These are phyloP conservation scores for Orbilia brochopaga DNA, from an alignment of 2,329 filamentous ascomycete species.

Conservation along the genomic window DNA sequence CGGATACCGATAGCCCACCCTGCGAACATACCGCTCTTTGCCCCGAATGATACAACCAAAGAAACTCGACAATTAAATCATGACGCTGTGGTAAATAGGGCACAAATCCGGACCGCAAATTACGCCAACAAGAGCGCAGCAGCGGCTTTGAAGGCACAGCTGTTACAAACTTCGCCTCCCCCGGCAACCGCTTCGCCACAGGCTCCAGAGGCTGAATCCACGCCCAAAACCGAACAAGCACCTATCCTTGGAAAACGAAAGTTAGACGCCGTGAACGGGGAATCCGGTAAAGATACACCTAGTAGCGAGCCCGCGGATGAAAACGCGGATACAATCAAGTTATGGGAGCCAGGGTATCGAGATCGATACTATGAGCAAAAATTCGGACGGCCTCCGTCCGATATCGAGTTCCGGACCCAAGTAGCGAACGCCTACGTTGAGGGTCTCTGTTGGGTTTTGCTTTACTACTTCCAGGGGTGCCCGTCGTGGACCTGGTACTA, in stretches of 20 bases:
- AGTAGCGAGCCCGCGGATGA: slow-evolving; percentile 57
- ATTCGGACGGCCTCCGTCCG: slow-evolving; percentile 80
- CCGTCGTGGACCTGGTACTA: slow-evolving; percentile 99
- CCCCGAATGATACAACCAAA: slow-evolving; percentile 64
- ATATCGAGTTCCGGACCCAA: slow-evolving; percentile 83
- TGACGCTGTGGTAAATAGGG: slow-evolving; percentile 83
- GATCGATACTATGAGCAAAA: slow-evolving; percentile 98
- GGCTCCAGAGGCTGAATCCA: slow-evolving; percentile 51
- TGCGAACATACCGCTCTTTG: slow-evolving; percentile 65
- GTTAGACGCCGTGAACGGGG: slow-evolving; percentile 70
- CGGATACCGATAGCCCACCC: slow-evolving; percentile 59
- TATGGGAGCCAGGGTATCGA: slow-evolving; percentile 95
- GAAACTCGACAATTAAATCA: slow-evolving; percentile 74
- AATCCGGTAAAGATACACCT: slow-evolving; percentile 61
- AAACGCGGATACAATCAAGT: slow-evolving; percentile 75
- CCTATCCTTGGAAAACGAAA: slow-evolving; percentile 77
- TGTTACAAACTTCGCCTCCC: slow-evolving; percentile 62
- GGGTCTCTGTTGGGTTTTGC: slow-evolving; percentile 90
- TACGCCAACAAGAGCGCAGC: slow-evolving; percentile 93
- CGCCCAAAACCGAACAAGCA: slow-evolving; percentile 43
- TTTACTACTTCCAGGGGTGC: slow-evolving; percentile 98
- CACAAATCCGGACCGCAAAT: slow-evolving; percentile 71
- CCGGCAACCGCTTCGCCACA: slow-evolving; percentile 9
- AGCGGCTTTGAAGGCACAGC: slow-evolving; percentile 79
- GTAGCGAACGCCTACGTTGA: slow-evolving; percentile 93